A percentile compares a stretch with the other conserved stretches of the same genome.
These are phyloP conservation scores for Carex littledalei DNA, from an alignment of 176 grass and related monocot species.

Conservation along the genomic window DNA sequence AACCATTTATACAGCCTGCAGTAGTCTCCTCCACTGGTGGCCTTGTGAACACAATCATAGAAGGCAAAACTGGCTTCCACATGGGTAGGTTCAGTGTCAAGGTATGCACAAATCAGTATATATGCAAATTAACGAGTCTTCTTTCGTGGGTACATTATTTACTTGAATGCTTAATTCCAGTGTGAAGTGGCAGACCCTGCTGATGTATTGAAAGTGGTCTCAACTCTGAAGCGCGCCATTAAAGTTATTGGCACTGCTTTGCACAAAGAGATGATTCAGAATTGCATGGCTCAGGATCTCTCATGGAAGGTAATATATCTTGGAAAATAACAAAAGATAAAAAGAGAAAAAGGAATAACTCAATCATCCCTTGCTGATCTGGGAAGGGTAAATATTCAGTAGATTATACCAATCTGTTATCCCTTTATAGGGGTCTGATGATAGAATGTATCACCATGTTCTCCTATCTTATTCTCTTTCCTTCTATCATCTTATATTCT, in stretches of 20 bases:
- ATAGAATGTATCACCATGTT: not conserved
- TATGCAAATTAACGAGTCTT: not conserved
- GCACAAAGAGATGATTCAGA: slow-evolving; percentile 62
- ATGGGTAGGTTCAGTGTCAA: slow-evolving; percentile 74
- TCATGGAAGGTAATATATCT: slow-evolving; percentile 81
- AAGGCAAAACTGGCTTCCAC: slow-evolving; percentile 90
- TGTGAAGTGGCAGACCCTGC: slow-evolving; percentile 45
- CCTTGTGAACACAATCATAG: slow-evolving; percentile 77
- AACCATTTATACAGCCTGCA: slow-evolving; percentile 37
- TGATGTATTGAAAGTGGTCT: slow-evolving; percentile 60
- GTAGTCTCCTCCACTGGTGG: slow-evolving; percentile 69
- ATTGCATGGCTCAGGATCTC: slow-evolving; percentile 90
- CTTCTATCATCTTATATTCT: not conserved
- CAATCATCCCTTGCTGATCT: not conserved
- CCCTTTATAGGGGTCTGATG: not conserved
- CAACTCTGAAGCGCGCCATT: slow-evolving; percentile 54
- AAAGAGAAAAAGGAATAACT: not conserved
- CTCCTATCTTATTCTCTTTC: not conserved
- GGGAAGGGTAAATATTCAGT: not conserved
- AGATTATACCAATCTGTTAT: not conserved
- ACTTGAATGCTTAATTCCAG: slow-evolving; percentile 24
- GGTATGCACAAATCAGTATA: slow-evolving; percentile 18
- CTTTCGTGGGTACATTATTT: not conserved
- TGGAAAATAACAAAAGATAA: not conserved
- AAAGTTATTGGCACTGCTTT: slow-evolving; percentile 51